Conservation (phyloP, 148 eudicot species). For the Persicaria tinctoria region DNA sequence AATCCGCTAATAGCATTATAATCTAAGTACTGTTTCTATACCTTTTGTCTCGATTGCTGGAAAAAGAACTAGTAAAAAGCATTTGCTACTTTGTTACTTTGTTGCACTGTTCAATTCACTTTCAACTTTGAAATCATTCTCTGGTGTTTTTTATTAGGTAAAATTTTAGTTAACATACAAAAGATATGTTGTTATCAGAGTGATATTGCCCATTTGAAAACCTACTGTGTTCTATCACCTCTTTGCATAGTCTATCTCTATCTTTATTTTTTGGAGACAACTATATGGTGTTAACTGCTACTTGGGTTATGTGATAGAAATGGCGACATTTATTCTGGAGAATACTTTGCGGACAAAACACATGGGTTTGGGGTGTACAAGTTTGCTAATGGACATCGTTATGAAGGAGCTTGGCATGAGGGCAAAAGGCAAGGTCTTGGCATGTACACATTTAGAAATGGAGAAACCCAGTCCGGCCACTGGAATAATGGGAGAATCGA, state of each 20-base stretch:
- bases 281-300: not conserved
- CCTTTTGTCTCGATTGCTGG: not conserved
- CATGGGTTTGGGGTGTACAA: constrained; percentile 85
- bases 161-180: not conserved
- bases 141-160: not conserved
- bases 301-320: constrained; percentile 31
- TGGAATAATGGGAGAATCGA: constrained; percentile 87
- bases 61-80: not conserved
- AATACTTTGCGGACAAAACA: constrained; percentile 93
- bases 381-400: constrained; percentile 80
- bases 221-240: too few species aligned
- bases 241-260: not conserved
- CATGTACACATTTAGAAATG: constrained; percentile 85
- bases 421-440: constrained; percentile 97
- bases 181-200: not conserved
- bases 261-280: not conserved
- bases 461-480: constrained; percentile 87
- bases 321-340: constrained; percentile 86
- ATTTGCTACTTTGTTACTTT: not conserved
- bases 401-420: constrained; percentile 98
- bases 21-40: not conserved
- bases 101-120: not conserved
- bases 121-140: not conserved
- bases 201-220: not conserved
- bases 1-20: not conserved